These are phyloP conservation scores for Rachicladosporium sp. DNA, from an alignment of 2,329 filamentous ascomycete species.

Conservation along the genomic window DNA sequence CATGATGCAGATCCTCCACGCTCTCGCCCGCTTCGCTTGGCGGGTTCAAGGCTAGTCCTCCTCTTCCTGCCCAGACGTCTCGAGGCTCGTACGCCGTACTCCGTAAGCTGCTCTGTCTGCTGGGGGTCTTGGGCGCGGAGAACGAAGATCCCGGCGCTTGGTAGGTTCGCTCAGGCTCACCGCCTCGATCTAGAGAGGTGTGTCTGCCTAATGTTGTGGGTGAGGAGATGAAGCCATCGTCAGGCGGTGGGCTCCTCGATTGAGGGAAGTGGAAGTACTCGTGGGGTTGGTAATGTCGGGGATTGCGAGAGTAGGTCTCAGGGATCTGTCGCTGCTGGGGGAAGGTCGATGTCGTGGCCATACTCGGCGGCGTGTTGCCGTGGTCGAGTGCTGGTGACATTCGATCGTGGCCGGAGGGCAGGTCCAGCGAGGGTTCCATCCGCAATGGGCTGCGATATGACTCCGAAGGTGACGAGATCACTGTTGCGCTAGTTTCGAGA, in stretches of 20 bases:
- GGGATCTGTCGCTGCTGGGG: background rate
- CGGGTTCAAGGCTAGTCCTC: constrained; percentile 28
- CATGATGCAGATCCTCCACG: background rate
- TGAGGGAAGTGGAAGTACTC: background rate
- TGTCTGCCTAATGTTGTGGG: constrained; percentile 11
- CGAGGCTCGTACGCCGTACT: constrained; percentile 21
- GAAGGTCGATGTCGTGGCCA: background rate
- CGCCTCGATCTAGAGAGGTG: constrained; percentile 10
- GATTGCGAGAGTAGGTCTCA: background rate
- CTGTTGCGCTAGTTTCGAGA: constrained; percentile 11
- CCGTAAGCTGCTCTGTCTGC: constrained; percentile 8
- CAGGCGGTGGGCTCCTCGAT: constrained; percentile 1
- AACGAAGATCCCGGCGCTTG: constrained; percentile 28
- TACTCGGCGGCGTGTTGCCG: background rate
- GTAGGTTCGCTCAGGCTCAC: constrained; percentile 25
- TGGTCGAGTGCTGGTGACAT: constrained; percentile 4
- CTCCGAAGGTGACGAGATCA: constrained; percentile 17
- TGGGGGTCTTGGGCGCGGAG: constrained; percentile 28
- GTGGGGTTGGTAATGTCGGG: no score
- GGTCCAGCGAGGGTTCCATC: constrained; percentile 2
- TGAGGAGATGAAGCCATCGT: constrained; percentile 1
- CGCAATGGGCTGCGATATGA: constrained; percentile 11
- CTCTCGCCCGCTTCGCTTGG: constrained; percentile 10
- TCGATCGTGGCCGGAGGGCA: constrained; percentile 5
- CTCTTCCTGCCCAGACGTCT: constrained; percentile 24